These are phyloP conservation scores for Solanum chiquidenum DNA, from an alignment of 257 asterid genomes.

Conservation along the genomic window DNA sequence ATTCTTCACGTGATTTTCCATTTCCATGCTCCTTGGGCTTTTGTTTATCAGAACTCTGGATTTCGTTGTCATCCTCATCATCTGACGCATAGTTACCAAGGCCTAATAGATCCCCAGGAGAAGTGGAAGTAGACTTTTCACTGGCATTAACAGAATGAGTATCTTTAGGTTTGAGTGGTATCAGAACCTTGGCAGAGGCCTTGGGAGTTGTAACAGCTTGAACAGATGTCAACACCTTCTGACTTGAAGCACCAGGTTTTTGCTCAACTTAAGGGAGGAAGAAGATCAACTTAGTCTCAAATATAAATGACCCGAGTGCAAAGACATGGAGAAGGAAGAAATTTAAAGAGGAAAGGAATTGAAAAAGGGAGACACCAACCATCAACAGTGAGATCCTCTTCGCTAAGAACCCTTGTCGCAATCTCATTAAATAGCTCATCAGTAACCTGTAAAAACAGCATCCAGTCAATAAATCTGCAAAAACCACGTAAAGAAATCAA, in stretches of 20 bases:
- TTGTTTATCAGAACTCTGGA: constrained; percentile 37
- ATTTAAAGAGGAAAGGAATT: background rate
- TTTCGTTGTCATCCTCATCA: constrained; percentile 63
- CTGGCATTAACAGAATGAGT: constrained; percentile 27
- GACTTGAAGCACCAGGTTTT: constrained; percentile 28
- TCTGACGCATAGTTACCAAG: constrained; percentile 86
- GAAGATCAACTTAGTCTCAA: background rate
- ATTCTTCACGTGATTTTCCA: constrained; percentile 33
- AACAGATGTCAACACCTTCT: constrained; percentile 23
- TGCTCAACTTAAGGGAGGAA: constrained; percentile 30
- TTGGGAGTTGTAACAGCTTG: constrained; percentile 39
- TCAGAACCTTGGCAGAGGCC: constrained; percentile 51
- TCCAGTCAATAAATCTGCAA: constrained; percentile 20
- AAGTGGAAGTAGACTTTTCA: constrained; percentile 43
- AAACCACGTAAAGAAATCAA: background rate
- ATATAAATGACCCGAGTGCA: background rate
- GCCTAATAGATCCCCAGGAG: constrained; percentile 74
- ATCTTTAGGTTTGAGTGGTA: constrained; percentile 42
- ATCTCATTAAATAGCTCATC: constrained; percentile 96
- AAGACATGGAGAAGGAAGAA: constrained; percentile 9
- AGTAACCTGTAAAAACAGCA: constrained; percentile 67
- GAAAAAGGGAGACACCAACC: constrained; percentile 29
- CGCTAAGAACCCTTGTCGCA: constrained; percentile 84
- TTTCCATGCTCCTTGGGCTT: constrained; percentile 32
- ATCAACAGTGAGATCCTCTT: constrained; percentile 57